Evolutionary conservation across 257 asterid genomes (phyloP), one percentile per base, ranked within the genome.

Genomic region (Galeopsis tetrahit): DNA sequence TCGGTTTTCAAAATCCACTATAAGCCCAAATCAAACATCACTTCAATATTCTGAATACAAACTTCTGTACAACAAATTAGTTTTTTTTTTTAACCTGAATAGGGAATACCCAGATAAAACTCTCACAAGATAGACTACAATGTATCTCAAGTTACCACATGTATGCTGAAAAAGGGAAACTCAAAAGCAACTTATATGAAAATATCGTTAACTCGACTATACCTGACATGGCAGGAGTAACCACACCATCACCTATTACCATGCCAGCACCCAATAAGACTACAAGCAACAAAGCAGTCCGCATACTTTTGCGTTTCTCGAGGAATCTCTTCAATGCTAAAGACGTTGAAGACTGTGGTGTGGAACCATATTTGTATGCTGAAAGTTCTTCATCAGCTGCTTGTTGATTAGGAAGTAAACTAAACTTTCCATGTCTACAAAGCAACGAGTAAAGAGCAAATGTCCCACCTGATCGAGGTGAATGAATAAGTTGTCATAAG

Each of bases 371-470:
- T 82, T 85, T 94, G 83, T 89, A 94, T 57, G 99, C 68, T 40
- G 91, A 84, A 60, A 94, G 88, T 79, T 94, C 99, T 87, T 91
- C 98, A 62, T 94, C 98, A 63, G 98, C 98, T 32, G 98, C 97
- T 83, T 94, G 98, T 75, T 94, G 99, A 85, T 91, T 94, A 59
- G 99, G 95, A 84, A 94, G 99, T 79, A 94, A 87, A 78, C 96
- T 81, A 73, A 94, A 84, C 68, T 94, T 94, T 66, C 97, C 97
- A 85, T 94, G 96, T 77, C 99, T 85, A 73, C 97, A 91, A 38
- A 94, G 93, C 78, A 94, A 86, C 56, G 97, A 89, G 81, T 94
- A 94, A 42, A 94, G 95, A 74, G 99, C 97, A 79, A 94, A 94
- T 51, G 97, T 85, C 79, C 98, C 99, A 79, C 99, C 99, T 91